phyloP scores from a whole-genome alignment of 2,329 filamentous ascomycete genomes.

The Phaeophleospora eucalypticola region DNA sequence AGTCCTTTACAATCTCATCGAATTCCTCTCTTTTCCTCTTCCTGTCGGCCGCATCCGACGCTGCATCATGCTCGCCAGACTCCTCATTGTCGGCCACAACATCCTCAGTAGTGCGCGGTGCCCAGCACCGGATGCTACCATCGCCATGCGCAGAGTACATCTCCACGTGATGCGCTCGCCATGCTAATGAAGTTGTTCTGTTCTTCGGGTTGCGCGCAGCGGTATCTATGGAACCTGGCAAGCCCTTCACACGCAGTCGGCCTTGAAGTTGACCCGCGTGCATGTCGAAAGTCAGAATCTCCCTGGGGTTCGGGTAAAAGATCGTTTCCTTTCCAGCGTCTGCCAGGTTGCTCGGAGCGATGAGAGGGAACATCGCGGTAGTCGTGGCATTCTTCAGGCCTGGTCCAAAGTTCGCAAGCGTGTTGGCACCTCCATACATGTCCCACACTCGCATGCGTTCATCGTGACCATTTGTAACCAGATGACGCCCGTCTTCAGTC shows the following conservation, averaged over 20 bases:
- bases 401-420: constrained; percentile 81
- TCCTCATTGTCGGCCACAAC: constrained; percentile 42
- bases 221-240: constrained; percentile 14
- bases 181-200: constrained; percentile 70
- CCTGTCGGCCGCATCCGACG: constrained; percentile 42
- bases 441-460: constrained; percentile 84
- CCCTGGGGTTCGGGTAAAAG: constrained; percentile 70
- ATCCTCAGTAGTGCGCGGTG: constrained; percentile 54
- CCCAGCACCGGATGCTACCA: constrained; percentile 78
- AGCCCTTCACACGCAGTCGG: constrained; percentile 61
- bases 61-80: constrained; percentile 38
- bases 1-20: constrained; percentile 71
- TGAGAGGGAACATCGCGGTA: constrained; percentile 39
- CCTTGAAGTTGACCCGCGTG: constrained; percentile 71
- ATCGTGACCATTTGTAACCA: constrained; percentile 81
- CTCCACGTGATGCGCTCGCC: constrained; percentile 66
- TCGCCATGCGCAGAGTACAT: constrained; percentile 82
- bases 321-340: constrained; percentile 60
- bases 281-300: constrained; percentile 76
- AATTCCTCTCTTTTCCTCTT: constrained; percentile 73
- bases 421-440: constrained; percentile 74
- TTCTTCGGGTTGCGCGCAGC: constrained; percentile 36
- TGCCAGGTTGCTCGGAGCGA: constrained; percentile 59
- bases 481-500: constrained; percentile 72
- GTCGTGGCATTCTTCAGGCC: constrained; percentile 64